phyloP scores from a whole-genome alignment of 1,139 yeast species.

The Starmera stellimalicola region DNA sequence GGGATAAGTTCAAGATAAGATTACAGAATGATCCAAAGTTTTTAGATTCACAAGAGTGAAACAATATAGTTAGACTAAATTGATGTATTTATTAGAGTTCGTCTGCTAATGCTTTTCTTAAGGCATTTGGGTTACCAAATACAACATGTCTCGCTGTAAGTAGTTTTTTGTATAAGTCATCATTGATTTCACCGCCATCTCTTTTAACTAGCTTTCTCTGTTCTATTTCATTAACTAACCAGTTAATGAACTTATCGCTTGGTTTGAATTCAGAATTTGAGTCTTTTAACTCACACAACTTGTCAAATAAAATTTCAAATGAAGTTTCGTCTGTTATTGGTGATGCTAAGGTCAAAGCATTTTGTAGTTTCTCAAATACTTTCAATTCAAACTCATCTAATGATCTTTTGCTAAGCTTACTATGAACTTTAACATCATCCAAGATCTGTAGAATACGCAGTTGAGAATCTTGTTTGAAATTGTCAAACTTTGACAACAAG shows the following conservation, averaged over 20 bases:
- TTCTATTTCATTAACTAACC: conserved; percentile 52
- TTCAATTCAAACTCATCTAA: conserved; percentile 2
- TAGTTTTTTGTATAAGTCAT: conserved; percentile 33
- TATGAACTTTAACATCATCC: conserved; percentile 11
- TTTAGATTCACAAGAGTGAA: conserved; percentile 34
- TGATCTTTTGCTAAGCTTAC: conserved; percentile 9
- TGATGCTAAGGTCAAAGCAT: conserved; percentile 15
- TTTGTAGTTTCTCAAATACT: conserved; percentile 11
- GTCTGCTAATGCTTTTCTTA: conserved; percentile 46
- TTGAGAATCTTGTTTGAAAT: conserved; percentile 15
- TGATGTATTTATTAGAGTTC: conserved; percentile 30
- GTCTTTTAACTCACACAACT: conserved; percentile 29
- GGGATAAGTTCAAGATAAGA: conserved; percentile 79
- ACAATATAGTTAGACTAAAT: background rate
- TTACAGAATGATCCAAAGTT: conserved; percentile 75
- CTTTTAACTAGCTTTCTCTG: conserved; percentile 23
- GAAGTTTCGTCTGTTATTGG: conserved; percentile 29
- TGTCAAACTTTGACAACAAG: conserved; percentile 15
- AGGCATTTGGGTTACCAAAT: conserved; percentile 74
- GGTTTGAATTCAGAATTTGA: conserved; percentile 19
- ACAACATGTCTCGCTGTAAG: conserved; percentile 56
- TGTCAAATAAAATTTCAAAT: conserved; percentile 33
- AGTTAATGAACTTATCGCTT: conserved; percentile 35
- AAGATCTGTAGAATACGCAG: conserved; percentile 18
- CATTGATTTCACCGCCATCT: conserved; percentile 19